These are phyloP conservation scores for Sisymbrium altissimum DNA, from an alignment of 345 rosid genomes.

Conservation along the genomic window DNA sequence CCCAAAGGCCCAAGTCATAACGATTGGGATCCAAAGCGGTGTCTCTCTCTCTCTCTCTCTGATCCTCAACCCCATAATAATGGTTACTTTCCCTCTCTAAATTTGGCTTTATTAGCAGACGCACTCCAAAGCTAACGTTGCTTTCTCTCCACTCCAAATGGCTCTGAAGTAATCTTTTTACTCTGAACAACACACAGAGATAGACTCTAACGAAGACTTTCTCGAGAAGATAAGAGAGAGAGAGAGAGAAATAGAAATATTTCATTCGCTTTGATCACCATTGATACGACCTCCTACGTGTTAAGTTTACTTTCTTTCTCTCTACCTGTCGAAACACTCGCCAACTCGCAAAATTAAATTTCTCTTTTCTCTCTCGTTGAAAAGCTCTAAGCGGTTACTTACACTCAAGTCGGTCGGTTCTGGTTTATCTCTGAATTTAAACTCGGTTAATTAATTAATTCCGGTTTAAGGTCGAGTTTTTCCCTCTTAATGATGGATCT, in stretches of 20 bases:
- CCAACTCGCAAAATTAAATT: neutral
- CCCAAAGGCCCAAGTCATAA: slow-evolving; percentile 26
- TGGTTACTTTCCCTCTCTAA: slow-evolving; percentile 4
- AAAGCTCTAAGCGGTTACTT: slow-evolving; percentile 1
- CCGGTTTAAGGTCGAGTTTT: slow-evolving; percentile 33
- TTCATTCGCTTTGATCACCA: slow-evolving; percentile 11
- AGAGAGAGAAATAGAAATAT: neutral
- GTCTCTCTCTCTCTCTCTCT: neutral
- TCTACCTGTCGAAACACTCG: neutral
- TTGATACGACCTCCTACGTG: slow-evolving; percentile 5
- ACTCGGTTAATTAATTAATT: slow-evolving; percentile 5
- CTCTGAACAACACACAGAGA: neutral
- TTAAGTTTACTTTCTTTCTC: neutral
- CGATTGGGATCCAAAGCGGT: neutral
- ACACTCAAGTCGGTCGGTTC: slow-evolving; percentile 4
- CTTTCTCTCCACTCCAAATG: slow-evolving; percentile 35
- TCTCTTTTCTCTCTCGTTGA: neutral
- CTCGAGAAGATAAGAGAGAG: neutral
- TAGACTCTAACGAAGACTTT: neutral
- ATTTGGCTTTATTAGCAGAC: slow-evolving; percentile 30
- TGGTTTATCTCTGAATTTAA: neutral
- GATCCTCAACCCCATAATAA: neutral
- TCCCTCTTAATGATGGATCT: slow-evolving; percentile 48
- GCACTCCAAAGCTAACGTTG: slow-evolving; percentile 33
- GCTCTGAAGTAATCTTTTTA: slow-evolving; percentile 1